Conservation (phyloP, 2,329 filamentous ascomycete genomes). For the Calonectria pseudoreteaudii region DNA sequence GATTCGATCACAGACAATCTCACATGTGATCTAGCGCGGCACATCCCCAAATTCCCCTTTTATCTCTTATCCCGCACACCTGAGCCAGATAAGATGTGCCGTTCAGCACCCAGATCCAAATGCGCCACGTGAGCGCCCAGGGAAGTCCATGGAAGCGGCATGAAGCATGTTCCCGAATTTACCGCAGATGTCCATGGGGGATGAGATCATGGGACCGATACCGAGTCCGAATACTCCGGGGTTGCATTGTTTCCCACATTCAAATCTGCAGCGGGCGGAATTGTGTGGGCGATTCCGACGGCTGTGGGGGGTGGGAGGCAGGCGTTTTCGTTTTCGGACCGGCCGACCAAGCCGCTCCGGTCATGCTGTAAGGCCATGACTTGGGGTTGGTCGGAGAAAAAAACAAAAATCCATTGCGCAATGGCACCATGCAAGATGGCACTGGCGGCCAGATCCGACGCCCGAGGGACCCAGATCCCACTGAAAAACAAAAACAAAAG, state of each 20-base stretch:
- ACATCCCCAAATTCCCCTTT: background rate
- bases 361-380: background rate
- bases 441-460: slow-evolving; percentile 18
- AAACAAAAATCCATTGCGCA: background rate
- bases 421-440: slow-evolving; percentile 14
- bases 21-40: background rate
- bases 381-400: background rate
- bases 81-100: slow-evolving; percentile 2
- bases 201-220: slow-evolving; percentile 2
- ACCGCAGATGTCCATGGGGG: background rate
- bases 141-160: slow-evolving; percentile 11
- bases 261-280: background rate
- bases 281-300: background rate
- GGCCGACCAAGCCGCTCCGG: slow-evolving; percentile 1
- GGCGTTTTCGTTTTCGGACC: slow-evolving; percentile 42
- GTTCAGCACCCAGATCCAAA: background rate
- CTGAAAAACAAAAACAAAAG: background rate
- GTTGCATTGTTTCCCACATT: background rate
- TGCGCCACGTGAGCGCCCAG: background rate
- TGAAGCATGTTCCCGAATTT: background rate
- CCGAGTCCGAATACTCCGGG: slow-evolving; percentile 5
- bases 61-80: slow-evolving; percentile 11
- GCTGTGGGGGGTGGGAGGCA: slow-evolving; percentile 20
- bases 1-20: background rate
- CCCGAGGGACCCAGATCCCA: background rate